A percentile compares a stretch with the other conserved stretches of the same genome.
Evolutionary conservation across 805 yeast species (phyloP).

Genomic region (Metschnikowia reukaufii): DNA sequence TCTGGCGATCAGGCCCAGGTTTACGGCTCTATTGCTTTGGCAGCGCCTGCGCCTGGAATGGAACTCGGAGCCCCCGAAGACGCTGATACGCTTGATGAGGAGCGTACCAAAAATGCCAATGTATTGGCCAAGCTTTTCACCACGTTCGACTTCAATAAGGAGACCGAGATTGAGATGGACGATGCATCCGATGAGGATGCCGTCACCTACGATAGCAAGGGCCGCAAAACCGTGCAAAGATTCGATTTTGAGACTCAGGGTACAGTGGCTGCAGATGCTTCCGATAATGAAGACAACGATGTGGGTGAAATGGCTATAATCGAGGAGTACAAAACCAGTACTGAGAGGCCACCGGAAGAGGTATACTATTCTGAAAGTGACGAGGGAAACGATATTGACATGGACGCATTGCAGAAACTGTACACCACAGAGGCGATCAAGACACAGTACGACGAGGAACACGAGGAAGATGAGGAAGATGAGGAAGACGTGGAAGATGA

Average conservation of each 20-base stretch:
- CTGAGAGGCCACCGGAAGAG: conserved; percentile 28
- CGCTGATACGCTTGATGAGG: conserved; percentile 12
- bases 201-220: conserved; percentile 47
- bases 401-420: conserved; percentile 27
- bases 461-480: conserved; percentile 10
- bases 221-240: conserved; percentile 31
- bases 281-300: conserved; percentile 20
- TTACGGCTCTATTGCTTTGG: conserved; percentile 24
- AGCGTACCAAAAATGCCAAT: conserved; percentile 37
- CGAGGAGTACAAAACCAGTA: conserved; percentile 18
- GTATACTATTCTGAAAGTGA: conserved; percentile 40
- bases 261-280: conserved; percentile 19
- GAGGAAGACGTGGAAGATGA: conserved; percentile 1
- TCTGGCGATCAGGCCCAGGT: conserved; percentile 24
- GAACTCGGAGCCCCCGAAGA: not conserved
- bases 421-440: conserved; percentile 32
- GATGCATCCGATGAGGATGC: conserved; percentile 32
- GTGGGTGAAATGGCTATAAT: conserved; percentile 17
- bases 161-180: conserved; percentile 39
- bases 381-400: conserved; percentile 41
- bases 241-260: conserved; percentile 39
- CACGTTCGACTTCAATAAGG: conserved; percentile 53
- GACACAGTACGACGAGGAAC: conserved; percentile 27
- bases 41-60: not conserved
- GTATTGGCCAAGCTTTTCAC: conserved; percentile 50